Evolutionary conservation across 345 rosid species (phyloP), one percentile per base, ranked within the genome.

Genomic region (Eutrema japonicum): DNA sequence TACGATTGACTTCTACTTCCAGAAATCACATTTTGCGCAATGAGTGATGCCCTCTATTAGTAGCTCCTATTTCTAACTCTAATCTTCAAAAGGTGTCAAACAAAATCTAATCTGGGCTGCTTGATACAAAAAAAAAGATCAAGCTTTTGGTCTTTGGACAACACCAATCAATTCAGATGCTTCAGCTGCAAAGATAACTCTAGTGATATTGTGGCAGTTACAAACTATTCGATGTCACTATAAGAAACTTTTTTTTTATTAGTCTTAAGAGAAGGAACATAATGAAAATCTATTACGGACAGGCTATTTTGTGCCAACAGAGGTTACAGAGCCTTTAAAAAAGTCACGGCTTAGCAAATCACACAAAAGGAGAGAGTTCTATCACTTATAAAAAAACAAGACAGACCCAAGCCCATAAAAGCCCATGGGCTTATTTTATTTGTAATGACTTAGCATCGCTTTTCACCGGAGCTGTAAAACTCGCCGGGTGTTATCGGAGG

Each of bases 401-500:
- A 29, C 50, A 59, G 67, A 46, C 22, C 38, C 27, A 65, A 66
- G 68, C 54, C 53, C 54, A 45, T 54, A 71, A 13, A 54, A 29
- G 53, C 54, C 74, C 59, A 71, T 38, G 46, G 53, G 52, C 66
- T 77, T 77, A 46, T 62, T 73, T 63, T 77, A 74, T 75, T 52
- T 56, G 68, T 50, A 10, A 38, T n/a, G 12, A 59, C 36, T 6
- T 36, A 58, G 70, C 70, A 40, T 52, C 78, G 58, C 43, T 38
- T 43, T 50, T 88, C 85, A 88, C 58, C 77, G 85, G 80, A 91
- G 85, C 71, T 87, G 91, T 60, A 88, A 73, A 46, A 88, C 80
- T 45, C 93, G 85, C 41, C 90, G 86, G 84, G 81, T 90, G 66
- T 77, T 76, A 62, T 86, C 87, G 5, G 91, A 77, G 29, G 93